phyloP scores from a whole-genome alignment of 2,329 filamentous ascomycete genomes.

The Pezizomycotina sp. region DNA sequence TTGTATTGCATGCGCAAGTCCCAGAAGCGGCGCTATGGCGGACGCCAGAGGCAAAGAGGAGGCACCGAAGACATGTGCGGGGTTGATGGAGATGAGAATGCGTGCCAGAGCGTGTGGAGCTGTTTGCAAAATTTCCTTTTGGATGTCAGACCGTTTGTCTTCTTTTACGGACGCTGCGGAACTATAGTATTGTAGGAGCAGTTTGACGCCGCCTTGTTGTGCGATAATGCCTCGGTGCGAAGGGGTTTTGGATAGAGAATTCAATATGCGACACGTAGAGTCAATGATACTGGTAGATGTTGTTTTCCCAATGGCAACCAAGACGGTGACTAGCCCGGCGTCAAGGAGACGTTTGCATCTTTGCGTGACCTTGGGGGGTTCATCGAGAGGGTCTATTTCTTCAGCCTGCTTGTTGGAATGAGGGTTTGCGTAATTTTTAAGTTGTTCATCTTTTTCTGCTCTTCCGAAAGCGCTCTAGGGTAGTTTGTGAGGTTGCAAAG shows the following conservation, averaged over 20 bases:
- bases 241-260: conserved; percentile 58
- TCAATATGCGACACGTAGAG: conserved; percentile 59
- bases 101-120: conserved; percentile 65
- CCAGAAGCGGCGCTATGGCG: conserved; percentile 66
- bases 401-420: conserved; percentile 33
- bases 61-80: conserved; percentile 65
- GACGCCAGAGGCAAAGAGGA: conserved; percentile 57
- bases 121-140: conserved; percentile 31
- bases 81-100: conserved; percentile 74
- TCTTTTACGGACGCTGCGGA: conserved; percentile 12
- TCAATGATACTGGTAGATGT: conserved; percentile 53
- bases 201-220: conserved; percentile 82
- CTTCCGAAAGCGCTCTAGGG: conserved; percentile 59
- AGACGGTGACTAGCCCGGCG: conserved; percentile 56
- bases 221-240: conserved; percentile 62
- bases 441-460: conserved; percentile 83
- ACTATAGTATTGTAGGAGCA: conserved; percentile 54
- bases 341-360: conserved; percentile 68
- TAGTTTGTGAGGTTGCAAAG: conserved; percentile 74
- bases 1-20: conserved; percentile 45
- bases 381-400: conserved; percentile 16
- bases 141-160: conserved; percentile 22
- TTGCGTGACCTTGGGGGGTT: conserved; percentile 41
- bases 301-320: conserved; percentile 59
- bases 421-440: conserved; percentile 87